Conservation (phyloP, 164 flowering plant species). For the Stephania yunnanensis region DNA sequence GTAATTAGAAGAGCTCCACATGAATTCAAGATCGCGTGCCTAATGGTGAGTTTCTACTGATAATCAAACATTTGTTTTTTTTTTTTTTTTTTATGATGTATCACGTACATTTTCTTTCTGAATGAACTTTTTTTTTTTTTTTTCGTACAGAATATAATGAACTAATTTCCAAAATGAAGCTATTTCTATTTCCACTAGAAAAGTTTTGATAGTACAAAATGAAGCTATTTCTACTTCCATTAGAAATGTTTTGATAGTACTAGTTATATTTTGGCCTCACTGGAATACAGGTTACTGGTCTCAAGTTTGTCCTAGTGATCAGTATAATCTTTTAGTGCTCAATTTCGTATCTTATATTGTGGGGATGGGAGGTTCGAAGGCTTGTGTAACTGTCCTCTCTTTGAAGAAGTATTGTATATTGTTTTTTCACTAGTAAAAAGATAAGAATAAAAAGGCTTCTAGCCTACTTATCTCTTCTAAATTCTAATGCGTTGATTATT, state of each 20-base stretch:
- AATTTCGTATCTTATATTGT: not conserved
- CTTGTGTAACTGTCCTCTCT: not conserved
- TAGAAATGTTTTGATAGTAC: not conserved
- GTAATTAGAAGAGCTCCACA: constrained; percentile 98
- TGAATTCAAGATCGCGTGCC: constrained; percentile 93
- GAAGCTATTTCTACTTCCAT: not conserved
- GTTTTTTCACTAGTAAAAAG: not conserved
- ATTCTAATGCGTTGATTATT: constrained; percentile 12
- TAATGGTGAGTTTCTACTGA: constrained; percentile 51
- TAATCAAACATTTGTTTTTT: not conserved
- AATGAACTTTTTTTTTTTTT: not conserved
- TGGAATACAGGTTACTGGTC: not conserved
- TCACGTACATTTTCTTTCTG: not conserved
- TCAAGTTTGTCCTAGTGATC: not conserved
- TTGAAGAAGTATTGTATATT: not conserved
- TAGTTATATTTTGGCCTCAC: not conserved
- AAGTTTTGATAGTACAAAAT: not conserved
- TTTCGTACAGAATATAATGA: not conserved
- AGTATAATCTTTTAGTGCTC: not conserved
- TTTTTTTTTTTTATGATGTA: not conserved
- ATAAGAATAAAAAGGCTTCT: not conserved
- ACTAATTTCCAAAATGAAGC: not conserved
- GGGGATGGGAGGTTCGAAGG: not conserved
- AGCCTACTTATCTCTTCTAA: constrained; percentile 1
- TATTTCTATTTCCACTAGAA: not conserved